Evolutionary conservation across 208 protist genomes (phyloP).

Genomic region (Trypanosomatidae sp.): DNA sequence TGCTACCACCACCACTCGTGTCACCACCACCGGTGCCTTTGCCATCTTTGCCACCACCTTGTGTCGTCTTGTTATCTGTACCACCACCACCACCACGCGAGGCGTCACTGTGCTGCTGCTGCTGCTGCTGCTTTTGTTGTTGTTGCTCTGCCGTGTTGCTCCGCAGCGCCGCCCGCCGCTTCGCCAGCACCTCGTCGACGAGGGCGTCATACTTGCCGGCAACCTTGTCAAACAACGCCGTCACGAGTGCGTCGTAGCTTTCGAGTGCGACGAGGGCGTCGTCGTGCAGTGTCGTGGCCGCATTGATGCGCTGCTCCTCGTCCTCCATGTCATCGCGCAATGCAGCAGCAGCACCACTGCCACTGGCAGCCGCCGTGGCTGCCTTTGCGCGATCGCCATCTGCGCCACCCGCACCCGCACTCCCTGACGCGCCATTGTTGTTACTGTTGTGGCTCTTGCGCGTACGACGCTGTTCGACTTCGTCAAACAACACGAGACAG

Average conservation of each 20-base stretch:
- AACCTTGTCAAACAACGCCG: conserved; percentile 82
- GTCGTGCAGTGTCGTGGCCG: conserved; percentile 51
- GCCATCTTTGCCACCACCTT: background rate
- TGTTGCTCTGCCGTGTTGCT: background rate
- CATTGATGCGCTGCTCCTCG: conserved; percentile 3
- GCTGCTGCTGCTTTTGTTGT: conserved; percentile 1
- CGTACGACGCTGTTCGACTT: conserved; percentile 18
- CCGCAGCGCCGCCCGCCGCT: conserved; percentile 18
- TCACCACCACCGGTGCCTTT: too few species aligned
- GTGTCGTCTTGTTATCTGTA: too few species aligned
- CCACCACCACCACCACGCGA: too few species aligned
- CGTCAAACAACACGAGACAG: conserved; percentile 90
- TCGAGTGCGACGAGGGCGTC: conserved; percentile 56
- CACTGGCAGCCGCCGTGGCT: conserved; percentile 11
- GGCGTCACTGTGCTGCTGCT: background rate
- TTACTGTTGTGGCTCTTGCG: conserved; percentile 6
- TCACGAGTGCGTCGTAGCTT: conserved; percentile 66
- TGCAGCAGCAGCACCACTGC: too few species aligned
- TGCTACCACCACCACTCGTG: too few species aligned
- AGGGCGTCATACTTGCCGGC: conserved; percentile 74
- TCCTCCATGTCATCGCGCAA: background rate
- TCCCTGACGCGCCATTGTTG: background rate
- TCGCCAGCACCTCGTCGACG: conserved; percentile 64
- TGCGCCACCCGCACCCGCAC: conserved; percentile 1
- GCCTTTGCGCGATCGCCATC: conserved; percentile 26